Percentiles rank a stretch among this genome's conserved stretches.
These are phyloP conservation scores for Penicillium tannophilum DNA, from an alignment of 495 filamentous ascomycete species.

Conservation along the genomic window DNA sequence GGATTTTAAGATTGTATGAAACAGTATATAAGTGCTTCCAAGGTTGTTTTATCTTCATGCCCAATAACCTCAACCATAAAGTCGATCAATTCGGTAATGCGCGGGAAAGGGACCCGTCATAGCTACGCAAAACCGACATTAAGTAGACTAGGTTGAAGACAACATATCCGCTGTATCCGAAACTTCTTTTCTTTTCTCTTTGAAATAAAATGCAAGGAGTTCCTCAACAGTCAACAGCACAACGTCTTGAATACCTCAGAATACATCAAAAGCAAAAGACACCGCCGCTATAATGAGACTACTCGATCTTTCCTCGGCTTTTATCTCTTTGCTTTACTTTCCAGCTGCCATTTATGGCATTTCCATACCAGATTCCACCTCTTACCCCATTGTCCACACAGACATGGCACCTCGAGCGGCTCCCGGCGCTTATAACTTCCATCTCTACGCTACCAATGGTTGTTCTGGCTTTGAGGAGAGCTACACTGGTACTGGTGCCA, in stretches of 20 bases:
- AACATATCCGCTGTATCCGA: neutral
- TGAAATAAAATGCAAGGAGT: neutral
- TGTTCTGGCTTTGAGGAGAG: constrained; percentile 9
- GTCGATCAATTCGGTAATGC: neutral
- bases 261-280: neutral
- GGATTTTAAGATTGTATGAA: too few species aligned
- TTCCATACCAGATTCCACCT: neutral
- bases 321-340: neutral
- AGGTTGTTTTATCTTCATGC: neutral
- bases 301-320: neutral
- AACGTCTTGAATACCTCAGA: neutral
- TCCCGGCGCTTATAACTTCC: constrained; percentile 13
- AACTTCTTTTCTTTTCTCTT: neutral
- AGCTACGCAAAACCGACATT: neutral
- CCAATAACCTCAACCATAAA: neutral
- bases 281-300: neutral
- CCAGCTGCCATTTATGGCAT: neutral
- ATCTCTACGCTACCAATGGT: constrained; percentile 13
- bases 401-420: neutral
- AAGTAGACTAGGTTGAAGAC: neutral
- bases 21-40: neutral
- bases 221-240: too few species aligned
- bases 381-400: neutral
- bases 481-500: constrained; percentile 12
- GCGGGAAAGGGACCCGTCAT: neutral